Conservation (phyloP, 768 basidiomycete species). For the Trametes maxima region DNA sequence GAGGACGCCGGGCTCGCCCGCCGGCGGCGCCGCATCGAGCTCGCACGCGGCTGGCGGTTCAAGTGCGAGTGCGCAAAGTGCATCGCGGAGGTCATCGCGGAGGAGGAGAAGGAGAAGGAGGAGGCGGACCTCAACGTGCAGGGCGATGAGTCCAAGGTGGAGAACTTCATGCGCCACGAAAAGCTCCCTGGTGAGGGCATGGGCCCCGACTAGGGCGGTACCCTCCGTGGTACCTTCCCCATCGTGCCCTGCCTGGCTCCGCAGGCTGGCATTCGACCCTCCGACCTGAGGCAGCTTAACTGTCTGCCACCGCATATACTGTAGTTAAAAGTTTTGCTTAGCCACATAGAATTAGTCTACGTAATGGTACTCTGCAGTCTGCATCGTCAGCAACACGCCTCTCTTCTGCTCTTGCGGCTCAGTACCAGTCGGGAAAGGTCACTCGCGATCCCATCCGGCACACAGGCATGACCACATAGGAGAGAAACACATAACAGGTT, state of each 20-base stretch:
- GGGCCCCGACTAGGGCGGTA: slow-evolving; percentile 16
- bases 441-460: too few species aligned
- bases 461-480: neutral
- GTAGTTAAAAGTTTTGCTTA: too few species aligned
- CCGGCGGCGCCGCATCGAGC: slow-evolving; percentile 67
- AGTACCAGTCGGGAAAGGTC: too few species aligned
- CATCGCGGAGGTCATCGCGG: slow-evolving; percentile 44
- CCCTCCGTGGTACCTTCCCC: too few species aligned
- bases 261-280: too few species aligned
- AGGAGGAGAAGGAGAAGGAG: slow-evolving; percentile 23
- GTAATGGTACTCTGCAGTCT: too few species aligned
- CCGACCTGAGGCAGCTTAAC: too few species aligned
- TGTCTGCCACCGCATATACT: too few species aligned
- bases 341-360: too few species aligned
- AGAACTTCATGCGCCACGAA: slow-evolving; percentile 36
- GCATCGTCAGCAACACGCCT: too few species aligned
- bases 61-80: slow-evolving; percentile 75
- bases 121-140: slow-evolving; percentile 37
- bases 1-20: slow-evolving; percentile 60
- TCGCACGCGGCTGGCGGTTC: slow-evolving; percentile 82
- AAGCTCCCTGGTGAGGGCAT: slow-evolving; percentile 17
- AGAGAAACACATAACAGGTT: neutral
- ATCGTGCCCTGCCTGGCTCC: too few species aligned
- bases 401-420: too few species aligned
- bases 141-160: slow-evolving; percentile 56